Base-by-base conservation (phyloP, 768 basidiomycete species). In the Lactifluus echinatus region DNA sequence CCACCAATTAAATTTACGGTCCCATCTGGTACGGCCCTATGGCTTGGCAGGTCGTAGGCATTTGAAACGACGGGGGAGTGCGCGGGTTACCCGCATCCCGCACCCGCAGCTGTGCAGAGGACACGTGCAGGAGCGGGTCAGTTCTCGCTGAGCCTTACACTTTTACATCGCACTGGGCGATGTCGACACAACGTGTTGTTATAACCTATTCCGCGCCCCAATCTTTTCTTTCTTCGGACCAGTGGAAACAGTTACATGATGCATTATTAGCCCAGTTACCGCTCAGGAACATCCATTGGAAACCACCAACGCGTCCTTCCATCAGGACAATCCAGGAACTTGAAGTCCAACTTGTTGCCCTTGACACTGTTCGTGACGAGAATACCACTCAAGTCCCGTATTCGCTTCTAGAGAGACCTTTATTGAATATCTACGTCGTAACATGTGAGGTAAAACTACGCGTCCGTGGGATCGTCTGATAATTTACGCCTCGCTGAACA, bases 201-300 rank as follows among this genome's bases (percentile, higher is more conserved):
- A 78, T 85, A 61, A 85, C 89, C 3, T 89, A 84, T 64, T 75
- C 85, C 28, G 81, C 84, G 2, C 75, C 85, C 7, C 77, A 76
- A 19, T 68, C 79, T 33, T 83, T 86, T 64, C 74, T 87, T 23
- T 74, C 81, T 7, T 88, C 90, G 1, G 80, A 82, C 37, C 82
- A 78, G 66, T 92, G 89, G 84, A 78, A 74, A 57, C 85, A 88
- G 67, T 77, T 89, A 26, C 75, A 81, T 59, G 70, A 74, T 17
- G 80, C 85, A 3, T 72, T 93, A 33, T 69, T 75, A n/a, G 78
- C 82, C 1, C 89, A 88, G 63, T 71, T 90, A 6, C 96, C 96
- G 0, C 75, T 99, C 52, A 83, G 86, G 50, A 94, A 87, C 71
- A 79, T 98, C 26, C 91, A 97, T 70, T 97, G 96, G 94, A 94